Evolutionary conservation across 2,329 filamentous ascomycete genomes (phyloP), one percentile per base, ranked within the genome.

Genomic region (Aspergillus jensenii): DNA sequence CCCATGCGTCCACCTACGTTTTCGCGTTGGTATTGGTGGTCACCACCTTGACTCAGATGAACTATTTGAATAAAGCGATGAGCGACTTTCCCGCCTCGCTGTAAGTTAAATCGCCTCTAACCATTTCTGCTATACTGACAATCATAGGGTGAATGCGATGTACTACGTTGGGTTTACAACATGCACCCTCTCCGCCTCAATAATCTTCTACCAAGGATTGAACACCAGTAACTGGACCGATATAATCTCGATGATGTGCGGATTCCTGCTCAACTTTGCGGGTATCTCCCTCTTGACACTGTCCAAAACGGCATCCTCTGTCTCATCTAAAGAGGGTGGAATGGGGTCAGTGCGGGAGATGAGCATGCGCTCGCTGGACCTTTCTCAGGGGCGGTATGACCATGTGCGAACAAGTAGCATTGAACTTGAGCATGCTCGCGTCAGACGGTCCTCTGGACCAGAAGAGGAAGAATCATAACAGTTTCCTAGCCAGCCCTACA

Each of bases 121-220:
- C 21, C 6, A 23, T 11, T 35, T 17, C 14, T 25, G 5, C 15
- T n/a, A 45, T 17, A 31, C 11, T 8, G 33, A 23, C n/a, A 35
- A 61, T 59, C 35, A 52, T 54, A 96, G 92, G 71, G 93, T 97
- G 55, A 97, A 96, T 72, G 93, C 93, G 6, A 84, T 97, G 31
- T 98, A 98, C 82, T 98, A 98, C 75, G 93, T 98, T 53, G 96
- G 92, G 2, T 98, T 98, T 74, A 97, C 93, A 3, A 98, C 93
- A 1, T 92, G 90, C 60, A 98, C 93, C 7, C 87, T 98, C 43
- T 89, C 90, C 74, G 93, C 93, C 56, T 97, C 93, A 1, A 97
- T 97, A 74, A 96, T 97, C 69, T 88, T 98, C 53, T 98, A 96
- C 80, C 87, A 87, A 67, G 93, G 93, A 58, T 97, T 98, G 82